Conservation (phyloP, 2,329 filamentous ascomycete genomes). For the Penicillium glabrum region DNA sequence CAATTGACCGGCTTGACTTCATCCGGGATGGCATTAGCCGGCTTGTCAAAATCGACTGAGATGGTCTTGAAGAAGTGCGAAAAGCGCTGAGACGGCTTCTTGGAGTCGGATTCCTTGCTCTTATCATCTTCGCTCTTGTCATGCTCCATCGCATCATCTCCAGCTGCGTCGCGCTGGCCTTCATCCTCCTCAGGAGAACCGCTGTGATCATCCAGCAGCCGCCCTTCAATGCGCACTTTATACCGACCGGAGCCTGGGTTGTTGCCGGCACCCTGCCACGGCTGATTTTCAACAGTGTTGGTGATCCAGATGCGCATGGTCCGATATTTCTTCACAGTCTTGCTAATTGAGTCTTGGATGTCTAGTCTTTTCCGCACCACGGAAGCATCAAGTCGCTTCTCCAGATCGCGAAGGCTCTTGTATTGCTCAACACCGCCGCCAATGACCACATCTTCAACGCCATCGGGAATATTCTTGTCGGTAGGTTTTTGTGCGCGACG, state of each 20-base stretch:
- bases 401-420: slow-evolving; percentile 77
- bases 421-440: slow-evolving; percentile 82
- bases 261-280: slow-evolving; percentile 66
- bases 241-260: slow-evolving; percentile 54
- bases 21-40: slow-evolving; percentile 41
- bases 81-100: slow-evolving; percentile 41
- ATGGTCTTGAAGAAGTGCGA: slow-evolving; percentile 55
- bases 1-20: slow-evolving; percentile 66
- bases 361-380: slow-evolving; percentile 94
- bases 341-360: slow-evolving; percentile 76
- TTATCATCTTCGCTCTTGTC: slow-evolving; percentile 45
- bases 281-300: slow-evolving; percentile 91
- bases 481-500: slow-evolving; percentile 85
- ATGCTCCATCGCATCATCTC: slow-evolving; percentile 60
- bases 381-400: slow-evolving; percentile 83
- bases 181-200: slow-evolving; percentile 51
- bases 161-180: slow-evolving; percentile 30
- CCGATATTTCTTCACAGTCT: slow-evolving; percentile 74
- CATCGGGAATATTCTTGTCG: slow-evolving; percentile 91
- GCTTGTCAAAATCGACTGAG: slow-evolving; percentile 52
- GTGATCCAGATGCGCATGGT: slow-evolving; percentile 92
- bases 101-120: slow-evolving; percentile 27
- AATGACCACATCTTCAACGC: slow-evolving; percentile 77
- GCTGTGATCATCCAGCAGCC: slow-evolving; percentile 70
- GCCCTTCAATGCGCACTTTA: slow-evolving; percentile 87